Evolutionary conservation across 2,329 filamentous ascomycete genomes (phyloP), one percentile per base, ranked within the genome.

Genomic region (Sclerotinia minor): DNA sequence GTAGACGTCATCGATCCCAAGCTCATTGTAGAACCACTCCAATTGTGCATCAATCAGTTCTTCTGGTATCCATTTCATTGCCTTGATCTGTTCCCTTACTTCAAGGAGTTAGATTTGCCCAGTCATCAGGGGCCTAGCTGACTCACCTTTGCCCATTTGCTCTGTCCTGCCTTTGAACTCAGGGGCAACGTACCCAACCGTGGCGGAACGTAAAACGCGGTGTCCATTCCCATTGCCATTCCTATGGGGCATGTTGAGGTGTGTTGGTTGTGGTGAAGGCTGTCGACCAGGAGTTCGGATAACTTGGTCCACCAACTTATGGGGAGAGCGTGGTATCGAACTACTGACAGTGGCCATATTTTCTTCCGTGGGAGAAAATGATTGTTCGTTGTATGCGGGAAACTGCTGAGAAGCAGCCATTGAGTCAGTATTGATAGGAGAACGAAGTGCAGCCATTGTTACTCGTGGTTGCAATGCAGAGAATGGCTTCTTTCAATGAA

Each of bases 1-100:
- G 84, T 97, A 98, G 81, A 96, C 94, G 83, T 97, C 95, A 77
- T 99, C 95, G 75, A 99, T 99, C 74, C 95, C 95, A 32, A 99
- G 87, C 79, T 96, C 91, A 78, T 95, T 92, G 83, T 99, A 99
- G 83, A 99, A 99, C 94, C 95, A 99, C 69, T 87, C 85, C 64
- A 94, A 92, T 81, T 99, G 94, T 35, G 88, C 85, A 71, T 96
- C 91, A 71, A 97, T 85, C 72, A 96, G 91, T 64, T 90, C 84
- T 68, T 86, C 84, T 1, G 95, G 95, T 70, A 99, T 92, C 86
- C 96, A 97, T 69, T 89, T 91, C 71, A 71, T 71, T 49, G 72
- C 71, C 52, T 72, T 70, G 89, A 97, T 96, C 83, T 98, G 95
- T 78, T 92, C 88, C 73, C 89, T 85, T 81, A 76, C 75, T 76